Evolutionary conservation across 176 grass and related monocot genomes (phyloP).

Genomic region (Aegilops longissima): DNA sequence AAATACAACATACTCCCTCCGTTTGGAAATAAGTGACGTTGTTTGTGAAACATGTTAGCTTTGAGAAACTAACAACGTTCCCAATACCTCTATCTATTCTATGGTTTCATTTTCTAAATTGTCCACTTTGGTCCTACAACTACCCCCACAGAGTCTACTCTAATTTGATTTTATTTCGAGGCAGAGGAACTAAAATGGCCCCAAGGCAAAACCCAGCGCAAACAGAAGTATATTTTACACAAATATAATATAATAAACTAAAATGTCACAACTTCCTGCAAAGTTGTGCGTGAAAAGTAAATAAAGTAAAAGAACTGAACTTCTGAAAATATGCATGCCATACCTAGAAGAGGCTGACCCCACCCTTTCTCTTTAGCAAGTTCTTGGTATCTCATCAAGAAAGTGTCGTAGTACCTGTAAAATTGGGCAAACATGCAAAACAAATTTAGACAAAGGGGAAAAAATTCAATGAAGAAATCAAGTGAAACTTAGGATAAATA

Average conservation of each 20-base stretch:
- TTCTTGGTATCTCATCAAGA: constrained; percentile 81
- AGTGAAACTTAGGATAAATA: not conserved
- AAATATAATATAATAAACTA: constrained; percentile 25
- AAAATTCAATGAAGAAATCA: not conserved
- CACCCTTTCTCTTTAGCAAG: constrained; percentile 76
- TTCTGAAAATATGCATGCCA: constrained; percentile 12
- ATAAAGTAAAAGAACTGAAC: not conserved
- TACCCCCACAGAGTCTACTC: not conserved
- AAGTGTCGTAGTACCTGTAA: constrained; percentile 87
- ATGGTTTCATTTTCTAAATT: not conserved
- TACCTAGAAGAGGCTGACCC: constrained; percentile 85
- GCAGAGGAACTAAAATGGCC: not conserved
- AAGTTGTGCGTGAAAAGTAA: not conserved
- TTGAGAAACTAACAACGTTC: not conserved
- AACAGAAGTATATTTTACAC: not conserved
- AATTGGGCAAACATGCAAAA: not conserved
- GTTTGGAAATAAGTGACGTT: too few relatives aligned
- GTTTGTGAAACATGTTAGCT: not conserved
- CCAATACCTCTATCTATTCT: not conserved
- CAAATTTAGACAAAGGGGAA: constrained; percentile 2
- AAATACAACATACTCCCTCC: not conserved
- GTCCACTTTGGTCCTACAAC: not conserved
- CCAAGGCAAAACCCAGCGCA: not conserved
- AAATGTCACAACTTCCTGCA: not conserved
- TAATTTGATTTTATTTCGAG: not conserved